Evolutionary conservation across 2,329 filamentous ascomycete species (phyloP), one percentile per base, ranked within the genome.

Genomic region (Exophiala viscosa): DNA sequence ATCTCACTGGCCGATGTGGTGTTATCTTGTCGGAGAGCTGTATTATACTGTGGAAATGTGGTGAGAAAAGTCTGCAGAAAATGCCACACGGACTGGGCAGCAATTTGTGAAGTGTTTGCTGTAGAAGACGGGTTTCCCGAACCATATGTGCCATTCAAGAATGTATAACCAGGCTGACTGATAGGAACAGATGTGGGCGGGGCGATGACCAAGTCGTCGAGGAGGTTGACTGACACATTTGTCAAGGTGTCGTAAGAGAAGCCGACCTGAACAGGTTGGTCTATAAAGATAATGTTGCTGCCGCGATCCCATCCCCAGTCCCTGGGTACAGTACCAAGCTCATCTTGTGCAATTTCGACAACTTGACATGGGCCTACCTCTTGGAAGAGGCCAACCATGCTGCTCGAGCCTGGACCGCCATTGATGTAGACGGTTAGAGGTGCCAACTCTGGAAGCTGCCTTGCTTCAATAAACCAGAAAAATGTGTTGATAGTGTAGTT

Each of bases 131-230:
- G 46, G 57, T 74, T 72, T 58, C 71, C 69, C 47, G 71, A 80
- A 2, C 74, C 66, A 40, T 78, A 77, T 2, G 76, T 87, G 45
- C 85, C 85, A 61, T 87, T 86, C 48, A 79, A 63, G 52, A 69
- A 71, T 28, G 64, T 71, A 65, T 68, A 62, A 5, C 17, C 28
- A 9, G 64, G 69, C 15, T 61, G 48, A 11, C 58, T 60, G 13
- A 48, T 28, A 18, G 69, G 67, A 40, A 61, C 54, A 15, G 52
- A 41, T 4, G 59, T 60, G 0, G 69, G 67, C 6, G 71, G 69
- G 32, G 62, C 60, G 35, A 58, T 57, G 35, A 68, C 59, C 5
- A 62, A 59, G 23, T 66, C 62, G 18, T 63, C 62, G 11, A 71
- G 43, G n/a, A 74, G 63, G 50, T 73, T 66, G 14, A 71, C 59